Conservation (phyloP, 75 land plant genomes). For the Sequoiadendron giganteum region DNA sequence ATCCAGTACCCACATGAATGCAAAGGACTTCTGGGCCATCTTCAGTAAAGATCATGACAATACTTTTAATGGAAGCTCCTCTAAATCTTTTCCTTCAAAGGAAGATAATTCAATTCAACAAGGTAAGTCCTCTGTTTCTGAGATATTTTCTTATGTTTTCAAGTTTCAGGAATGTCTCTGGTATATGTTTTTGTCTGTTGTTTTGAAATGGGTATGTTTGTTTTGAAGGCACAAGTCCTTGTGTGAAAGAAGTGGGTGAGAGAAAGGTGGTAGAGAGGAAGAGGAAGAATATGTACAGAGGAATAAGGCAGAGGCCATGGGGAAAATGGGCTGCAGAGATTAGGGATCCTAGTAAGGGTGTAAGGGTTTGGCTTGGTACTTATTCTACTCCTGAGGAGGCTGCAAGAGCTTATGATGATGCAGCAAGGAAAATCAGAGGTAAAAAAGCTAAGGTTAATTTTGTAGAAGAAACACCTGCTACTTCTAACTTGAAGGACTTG, state of each 20-base stretch:
- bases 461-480: background rate
- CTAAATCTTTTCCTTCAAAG: background rate
- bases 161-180: too few relatives aligned
- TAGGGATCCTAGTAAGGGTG: background rate
- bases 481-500: background rate
- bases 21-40: background rate
- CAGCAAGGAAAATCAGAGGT: background rate
- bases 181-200: too few relatives aligned
- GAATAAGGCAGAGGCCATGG: conserved; percentile 2
- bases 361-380: conserved; percentile 2
- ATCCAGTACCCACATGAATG: background rate
- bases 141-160: too few relatives aligned
- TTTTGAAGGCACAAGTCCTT: background rate
- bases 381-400: background rate
- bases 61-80: background rate
- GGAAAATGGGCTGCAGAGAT: conserved; percentile 6
- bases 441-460: conserved; percentile 6
- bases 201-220: background rate
- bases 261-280: background rate
- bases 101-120: background rate
- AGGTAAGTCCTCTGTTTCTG: background rate
- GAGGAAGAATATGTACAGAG: conserved; percentile 3
- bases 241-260: background rate
- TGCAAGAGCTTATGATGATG: background rate
- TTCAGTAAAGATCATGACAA: background rate